Evolutionary conservation across 768 basidiomycete species (phyloP), one percentile per base, ranked within the genome.

Genomic region (Lactarius indigo): DNA sequence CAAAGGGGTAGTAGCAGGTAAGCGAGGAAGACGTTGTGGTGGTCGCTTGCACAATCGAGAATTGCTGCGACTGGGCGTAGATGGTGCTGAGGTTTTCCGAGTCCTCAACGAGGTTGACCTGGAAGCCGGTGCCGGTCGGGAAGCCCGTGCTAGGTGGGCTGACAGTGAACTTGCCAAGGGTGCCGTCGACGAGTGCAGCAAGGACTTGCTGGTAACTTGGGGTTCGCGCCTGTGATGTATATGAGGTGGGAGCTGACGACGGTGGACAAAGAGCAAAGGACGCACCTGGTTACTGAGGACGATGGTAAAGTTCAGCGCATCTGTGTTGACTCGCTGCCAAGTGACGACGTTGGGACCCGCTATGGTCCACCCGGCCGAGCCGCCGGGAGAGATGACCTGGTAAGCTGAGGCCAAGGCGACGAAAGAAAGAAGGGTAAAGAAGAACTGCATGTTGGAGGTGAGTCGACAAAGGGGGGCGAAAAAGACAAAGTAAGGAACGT

Each of bases 1-100:
- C 50, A 15, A 3, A 41, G 39, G 13, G 13, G 50, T 10, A 5
- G 41, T 37, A 13, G 39, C 3, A n/a, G 39, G 50, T 31, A 1
- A 17, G 39, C 9, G 66, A 47, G 1, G 54, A 12, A 37, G 75
- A 63, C 2, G 71, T 50, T 8, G 66, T 58, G 18, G 68, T 57
- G 7, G 76, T 62, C 33, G 35, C 59, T 39, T 71, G 60, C 50
- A 74, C 75, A 74, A 87, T 85, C 71, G 74, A 77, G 76, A 94
- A 95, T 63, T 84, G 73, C 31, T 64, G 60, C 20, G 91, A 92
- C 77, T 95, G 91, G 44, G 92, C 91, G 61, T 85, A 81, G 70
- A 94, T 86, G 59, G 77, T 76, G 74, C 75, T 72, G 28, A 83
- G 77, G 62, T 85, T 60, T 23, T 81, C 63, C 3, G 80, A 68